A percentile compares a stretch with the other conserved stretches of the same genome.
Conservation (phyloP, 176 grass and related monocot genomes). For the Cymbopogon citratus region DNA sequence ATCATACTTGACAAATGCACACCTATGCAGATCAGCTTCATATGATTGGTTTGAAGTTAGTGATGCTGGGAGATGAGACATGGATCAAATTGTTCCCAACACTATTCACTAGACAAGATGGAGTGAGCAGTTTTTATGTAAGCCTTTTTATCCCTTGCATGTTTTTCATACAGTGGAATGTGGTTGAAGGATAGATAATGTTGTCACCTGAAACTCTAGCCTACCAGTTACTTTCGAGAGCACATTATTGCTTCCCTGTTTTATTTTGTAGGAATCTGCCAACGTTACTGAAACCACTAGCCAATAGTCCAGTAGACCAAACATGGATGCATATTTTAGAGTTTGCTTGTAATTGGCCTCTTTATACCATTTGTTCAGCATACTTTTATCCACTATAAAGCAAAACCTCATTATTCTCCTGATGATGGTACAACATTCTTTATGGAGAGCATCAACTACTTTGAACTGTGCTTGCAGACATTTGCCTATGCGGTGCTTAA, state of each 20-base stretch:
- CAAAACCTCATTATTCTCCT: neutral
- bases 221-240: neutral
- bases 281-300: neutral
- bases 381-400: neutral
- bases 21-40: conserved; percentile 72
- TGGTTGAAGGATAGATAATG: neutral
- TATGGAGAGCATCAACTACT: neutral
- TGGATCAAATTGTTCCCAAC: conserved; percentile 97
- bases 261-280: neutral
- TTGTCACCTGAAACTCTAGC: neutral
- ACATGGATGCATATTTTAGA: neutral
- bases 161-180: neutral
- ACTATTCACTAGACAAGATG: conserved; percentile 87
- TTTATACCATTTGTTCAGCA: neutral
- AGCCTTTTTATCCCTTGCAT: conserved; percentile 16
- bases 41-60: conserved; percentile 71
- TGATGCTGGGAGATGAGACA: conserved; percentile 95
- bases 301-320: neutral
- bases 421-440: neutral
- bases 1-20: neutral
- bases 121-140: conserved; percentile 97
- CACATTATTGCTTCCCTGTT: neutral
- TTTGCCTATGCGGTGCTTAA: conserved; percentile 8
- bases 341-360: neutral
- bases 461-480: neutral